Conservation (phyloP, 2,329 filamentous ascomycete species). For the Colletotrichum gigasporum region DNA sequence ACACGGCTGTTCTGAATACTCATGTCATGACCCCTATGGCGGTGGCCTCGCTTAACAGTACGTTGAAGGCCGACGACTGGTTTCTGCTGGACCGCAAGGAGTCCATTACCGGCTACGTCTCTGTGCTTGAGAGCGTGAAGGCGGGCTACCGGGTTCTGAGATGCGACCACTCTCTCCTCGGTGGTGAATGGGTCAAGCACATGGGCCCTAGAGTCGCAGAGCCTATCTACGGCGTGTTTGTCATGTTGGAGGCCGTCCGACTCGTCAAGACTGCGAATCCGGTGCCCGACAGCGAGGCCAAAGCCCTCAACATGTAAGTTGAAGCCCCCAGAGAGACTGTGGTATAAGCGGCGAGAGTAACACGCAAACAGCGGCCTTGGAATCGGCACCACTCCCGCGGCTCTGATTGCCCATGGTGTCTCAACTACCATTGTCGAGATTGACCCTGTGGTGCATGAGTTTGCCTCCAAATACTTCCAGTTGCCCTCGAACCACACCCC, state of each 20-base stretch:
- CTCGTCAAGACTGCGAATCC: constrained; percentile 71
- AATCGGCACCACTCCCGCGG: constrained; percentile 89
- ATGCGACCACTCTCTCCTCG: constrained; percentile 93
- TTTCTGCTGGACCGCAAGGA: constrained; percentile 83
- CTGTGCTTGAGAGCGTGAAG: constrained; percentile 80
- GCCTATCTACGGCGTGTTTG: constrained; percentile 95
- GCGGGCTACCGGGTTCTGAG: constrained; percentile 83
- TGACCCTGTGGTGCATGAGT: constrained; percentile 87
- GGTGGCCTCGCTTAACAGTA: constrained; percentile 70
- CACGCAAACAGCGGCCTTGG: constrained; percentile 76
- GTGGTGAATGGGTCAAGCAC: constrained; percentile 83
- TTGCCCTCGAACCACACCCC: constrained; percentile 80
- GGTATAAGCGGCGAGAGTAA: constrained; percentile 32
- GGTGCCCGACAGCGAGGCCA: constrained; percentile 71
- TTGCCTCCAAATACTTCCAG: constrained; percentile 84
- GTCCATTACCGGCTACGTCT: constrained; percentile 91
- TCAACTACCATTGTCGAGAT: constrained; percentile 95
- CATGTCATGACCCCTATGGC: constrained; percentile 73
- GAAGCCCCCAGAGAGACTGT: background rate
- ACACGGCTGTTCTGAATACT: constrained; percentile 77
- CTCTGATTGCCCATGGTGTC: constrained; percentile 87
- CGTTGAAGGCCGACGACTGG: constrained; percentile 73
- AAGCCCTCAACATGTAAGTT: constrained; percentile 86
- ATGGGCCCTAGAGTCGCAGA: constrained; percentile 70
- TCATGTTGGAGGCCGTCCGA: constrained; percentile 91